phyloP scores from a whole-genome alignment of 345 rosid species.

The Hibiscus syriacus region DNA sequence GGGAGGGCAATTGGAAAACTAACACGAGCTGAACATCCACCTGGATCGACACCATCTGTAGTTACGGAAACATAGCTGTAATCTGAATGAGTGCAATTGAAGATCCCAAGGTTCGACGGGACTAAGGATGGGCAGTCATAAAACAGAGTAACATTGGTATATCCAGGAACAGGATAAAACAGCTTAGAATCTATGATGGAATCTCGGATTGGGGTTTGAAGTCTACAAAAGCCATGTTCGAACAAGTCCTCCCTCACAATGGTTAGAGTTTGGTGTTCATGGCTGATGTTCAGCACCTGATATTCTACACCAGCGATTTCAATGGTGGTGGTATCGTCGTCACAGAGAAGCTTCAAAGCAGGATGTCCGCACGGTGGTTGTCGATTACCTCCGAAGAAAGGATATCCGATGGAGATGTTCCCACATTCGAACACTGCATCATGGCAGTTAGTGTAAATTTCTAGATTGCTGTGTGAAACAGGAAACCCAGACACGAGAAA shows the following conservation, averaged over 20 bases:
- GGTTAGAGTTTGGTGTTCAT: not conserved
- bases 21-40: not conserved
- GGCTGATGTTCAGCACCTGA: slow-evolving; percentile 18
- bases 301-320: slow-evolving; percentile 13
- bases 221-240: slow-evolving; percentile 6
- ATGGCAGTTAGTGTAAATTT: not conserved
- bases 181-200: slow-evolving; percentile 5
- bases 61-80: not conserved
- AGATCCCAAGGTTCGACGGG: not conserved
- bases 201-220: not conserved
- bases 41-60: not conserved
- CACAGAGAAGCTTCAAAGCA: slow-evolving; percentile 24
- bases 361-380: slow-evolving; percentile 20
- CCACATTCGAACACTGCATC: slow-evolving; percentile 25
- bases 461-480: not conserved
- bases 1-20: not conserved
- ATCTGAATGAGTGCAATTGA: not conserved
- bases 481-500: not conserved
- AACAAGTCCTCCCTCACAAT: slow-evolving; percentile 21
- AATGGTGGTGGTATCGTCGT: not conserved
- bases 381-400: slow-evolving; percentile 31
- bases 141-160: slow-evolving; percentile 14
- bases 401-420: slow-evolving; percentile 17
- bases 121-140: slow-evolving; percentile 12
- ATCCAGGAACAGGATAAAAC: not conserved